These are phyloP conservation scores for Dactylellina cionopaga DNA, from an alignment of 2,329 filamentous ascomycete species.

Conservation along the genomic window DNA sequence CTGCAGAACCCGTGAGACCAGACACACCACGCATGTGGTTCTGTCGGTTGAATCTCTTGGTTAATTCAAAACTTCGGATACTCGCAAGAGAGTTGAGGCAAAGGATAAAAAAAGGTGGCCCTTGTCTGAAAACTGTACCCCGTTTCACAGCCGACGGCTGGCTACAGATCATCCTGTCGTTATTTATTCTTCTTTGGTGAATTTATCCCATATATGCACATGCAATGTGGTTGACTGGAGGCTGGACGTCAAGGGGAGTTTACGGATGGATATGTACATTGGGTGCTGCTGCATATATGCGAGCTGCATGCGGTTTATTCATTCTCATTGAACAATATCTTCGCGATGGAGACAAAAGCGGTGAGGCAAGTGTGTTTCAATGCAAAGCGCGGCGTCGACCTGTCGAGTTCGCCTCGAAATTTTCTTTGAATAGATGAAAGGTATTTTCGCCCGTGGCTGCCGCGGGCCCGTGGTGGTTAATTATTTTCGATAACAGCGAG, in stretches of 20 bases:
- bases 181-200: conserved; percentile 23
- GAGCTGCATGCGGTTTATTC: conserved; percentile 25
- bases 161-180: conserved; percentile 44
- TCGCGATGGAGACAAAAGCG: conserved; percentile 20
- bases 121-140: conserved; percentile 38
- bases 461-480: conserved; percentile 29
- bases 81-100: neutral
- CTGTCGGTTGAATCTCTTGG: conserved; percentile 32
- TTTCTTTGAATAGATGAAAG: no score
- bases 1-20: no score
- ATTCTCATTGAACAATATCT: neutral
- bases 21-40: no score
- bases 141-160: conserved; percentile 52
- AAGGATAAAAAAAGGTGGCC: neutral
- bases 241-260: neutral
- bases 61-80: neutral
- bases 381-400: conserved; percentile 14
- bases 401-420: conserved; percentile 16
- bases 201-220: conserved; percentile 38
- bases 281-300: conserved; percentile 31
- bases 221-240: conserved; percentile 9
- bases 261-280: conserved; percentile 38
- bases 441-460: conserved; percentile 42
- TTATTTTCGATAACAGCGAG: neutral
- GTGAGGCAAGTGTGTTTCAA: conserved; percentile 41